phyloP scores from a whole-genome alignment of 2,329 filamentous ascomycete genomes.

The Nothopassalora personata region DNA sequence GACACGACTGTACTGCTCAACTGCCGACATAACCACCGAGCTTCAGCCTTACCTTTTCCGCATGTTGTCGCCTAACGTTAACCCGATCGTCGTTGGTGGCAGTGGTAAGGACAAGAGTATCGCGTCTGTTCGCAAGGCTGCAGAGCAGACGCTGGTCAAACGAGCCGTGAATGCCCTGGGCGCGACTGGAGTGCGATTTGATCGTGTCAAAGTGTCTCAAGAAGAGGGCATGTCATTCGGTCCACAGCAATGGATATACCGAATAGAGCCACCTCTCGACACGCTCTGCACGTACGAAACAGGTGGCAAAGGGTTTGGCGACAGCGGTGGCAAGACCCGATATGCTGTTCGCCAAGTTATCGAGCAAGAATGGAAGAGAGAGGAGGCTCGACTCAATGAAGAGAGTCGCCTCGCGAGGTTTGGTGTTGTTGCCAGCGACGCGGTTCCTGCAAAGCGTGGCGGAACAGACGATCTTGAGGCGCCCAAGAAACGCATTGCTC shows the following conservation, averaged over 20 bases:
- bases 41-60: constrained; percentile 78
- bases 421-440: constrained; percentile 43
- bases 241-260: constrained; percentile 63
- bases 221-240: constrained; percentile 41
- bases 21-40: constrained; percentile 71
- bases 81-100: constrained; percentile 74
- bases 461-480: constrained; percentile 27
- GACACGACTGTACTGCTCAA: constrained; percentile 70
- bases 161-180: constrained; percentile 75
- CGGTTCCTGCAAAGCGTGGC: constrained; percentile 11
- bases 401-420: constrained; percentile 62
- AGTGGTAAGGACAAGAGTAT: constrained; percentile 33
- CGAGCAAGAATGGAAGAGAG: constrained; percentile 79
- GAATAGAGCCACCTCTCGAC: constrained; percentile 93
- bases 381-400: constrained; percentile 61
- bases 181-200: constrained; percentile 75
- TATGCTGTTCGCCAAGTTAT: constrained; percentile 91
- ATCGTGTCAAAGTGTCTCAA: constrained; percentile 69
- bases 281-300: constrained; percentile 70
- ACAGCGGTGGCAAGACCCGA: constrained; percentile 62
- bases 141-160: constrained; percentile 73
- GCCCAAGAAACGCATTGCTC: constrained; percentile 48
- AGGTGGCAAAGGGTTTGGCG: constrained; percentile 45
- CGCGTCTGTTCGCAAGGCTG: constrained; percentile 82
- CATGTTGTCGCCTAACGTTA: constrained; percentile 82